Conservation (phyloP, 139 green algal genomes). For the Astrephomene gubernaculifera region DNA sequence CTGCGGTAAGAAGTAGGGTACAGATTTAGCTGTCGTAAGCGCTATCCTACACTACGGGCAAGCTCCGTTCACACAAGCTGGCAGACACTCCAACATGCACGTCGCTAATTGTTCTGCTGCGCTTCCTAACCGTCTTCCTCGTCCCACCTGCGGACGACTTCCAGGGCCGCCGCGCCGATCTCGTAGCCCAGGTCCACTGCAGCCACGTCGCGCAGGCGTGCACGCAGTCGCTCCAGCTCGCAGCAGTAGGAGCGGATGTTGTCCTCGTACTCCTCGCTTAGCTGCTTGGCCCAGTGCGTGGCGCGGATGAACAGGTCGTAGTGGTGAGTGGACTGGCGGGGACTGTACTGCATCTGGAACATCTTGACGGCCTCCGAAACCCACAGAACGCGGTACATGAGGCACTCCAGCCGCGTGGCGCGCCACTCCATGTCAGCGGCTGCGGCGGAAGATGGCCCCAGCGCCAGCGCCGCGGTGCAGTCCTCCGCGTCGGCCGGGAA, state of each 20-base stretch:
- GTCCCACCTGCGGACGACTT: slow-evolving; percentile 57
- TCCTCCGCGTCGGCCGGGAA: background rate
- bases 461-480: background rate
- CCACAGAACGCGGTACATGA: slow-evolving; percentile 75
- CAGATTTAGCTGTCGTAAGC: too few species aligned
- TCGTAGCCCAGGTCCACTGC: slow-evolving; percentile 72
- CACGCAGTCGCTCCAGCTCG: slow-evolving; percentile 67
- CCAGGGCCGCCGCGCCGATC: slow-evolving; percentile 65
- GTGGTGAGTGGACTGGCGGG: slow-evolving; percentile 35
- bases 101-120: too few species aligned
- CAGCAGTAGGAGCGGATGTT: slow-evolving; percentile 55
- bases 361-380: slow-evolving; percentile 68
- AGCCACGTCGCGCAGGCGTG: slow-evolving; percentile 56
- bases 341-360: slow-evolving; percentile 66
- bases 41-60: too few species aligned
- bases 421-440: slow-evolving; percentile 56
- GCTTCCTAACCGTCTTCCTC: too few species aligned
- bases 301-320: slow-evolving; percentile 67
- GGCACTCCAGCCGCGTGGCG: slow-evolving; percentile 67
- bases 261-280: slow-evolving; percentile 68
- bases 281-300: slow-evolving; percentile 63
- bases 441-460: background rate
- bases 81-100: too few species aligned
- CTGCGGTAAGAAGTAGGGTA: too few species aligned
- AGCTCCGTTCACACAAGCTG: too few species aligned